phyloP scores from a whole-genome alignment of 2,329 filamentous ascomycete species.

The Ustilaginoidea virens region DNA sequence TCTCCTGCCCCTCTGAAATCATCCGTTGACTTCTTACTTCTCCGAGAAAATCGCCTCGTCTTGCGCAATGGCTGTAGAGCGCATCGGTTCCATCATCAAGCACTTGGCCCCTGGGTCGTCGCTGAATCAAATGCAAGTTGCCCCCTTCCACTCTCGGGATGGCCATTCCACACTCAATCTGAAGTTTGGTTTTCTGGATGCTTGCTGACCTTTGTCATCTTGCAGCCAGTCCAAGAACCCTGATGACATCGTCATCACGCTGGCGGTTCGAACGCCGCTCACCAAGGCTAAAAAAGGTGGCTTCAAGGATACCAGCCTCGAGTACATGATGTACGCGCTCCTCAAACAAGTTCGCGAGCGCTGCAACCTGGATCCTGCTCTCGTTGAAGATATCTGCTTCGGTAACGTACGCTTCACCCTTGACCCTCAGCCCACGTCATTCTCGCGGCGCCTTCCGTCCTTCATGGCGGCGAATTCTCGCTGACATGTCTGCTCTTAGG shows the following conservation, averaged over 20 bases:
- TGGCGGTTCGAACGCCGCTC: slow-evolving; percentile 78
- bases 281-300: slow-evolving; percentile 82
- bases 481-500: slow-evolving; percentile 26
- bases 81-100: slow-evolving; percentile 74
- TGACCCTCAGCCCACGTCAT: too few species aligned
- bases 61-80: slow-evolving; percentile 68
- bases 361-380: slow-evolving; percentile 60
- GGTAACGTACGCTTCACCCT: slow-evolving; percentile 52
- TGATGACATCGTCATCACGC: slow-evolving; percentile 92
- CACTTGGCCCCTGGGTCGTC: slow-evolving; percentile 65
- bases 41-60: slow-evolving; percentile 1
- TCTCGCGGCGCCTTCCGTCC: too few species aligned
- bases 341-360: slow-evolving; percentile 61
- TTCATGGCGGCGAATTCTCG: too few species aligned
- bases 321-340: slow-evolving; percentile 72
- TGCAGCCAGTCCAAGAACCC: slow-evolving; percentile 76
- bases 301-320: slow-evolving; percentile 85
- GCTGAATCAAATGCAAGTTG: slow-evolving; percentile 60
- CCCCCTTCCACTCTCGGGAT: not conserved
- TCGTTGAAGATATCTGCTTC: slow-evolving; percentile 81
- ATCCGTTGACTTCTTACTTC: not conserved
- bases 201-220: too few species aligned
- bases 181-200: too few species aligned
- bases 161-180: too few species aligned
- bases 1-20: too few species aligned